These are phyloP conservation scores for Mangifera indica DNA, from an alignment of 345 rosid species.

Conservation along the genomic window DNA sequence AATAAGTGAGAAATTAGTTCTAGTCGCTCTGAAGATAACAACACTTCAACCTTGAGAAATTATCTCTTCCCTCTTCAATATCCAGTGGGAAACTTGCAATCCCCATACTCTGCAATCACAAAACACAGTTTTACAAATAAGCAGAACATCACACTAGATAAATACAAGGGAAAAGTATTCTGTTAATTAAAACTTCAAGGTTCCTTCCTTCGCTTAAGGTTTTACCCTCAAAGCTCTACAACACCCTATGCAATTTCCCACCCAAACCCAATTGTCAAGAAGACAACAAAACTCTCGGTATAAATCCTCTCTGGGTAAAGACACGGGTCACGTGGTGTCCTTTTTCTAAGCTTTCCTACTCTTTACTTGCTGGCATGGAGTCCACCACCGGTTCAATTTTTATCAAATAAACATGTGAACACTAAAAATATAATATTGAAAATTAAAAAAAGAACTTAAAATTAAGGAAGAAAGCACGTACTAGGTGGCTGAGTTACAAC, in stretches of 20 bases:
- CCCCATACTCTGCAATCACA: conserved; percentile 51
- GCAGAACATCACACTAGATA: too few relatives aligned
- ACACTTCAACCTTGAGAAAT: background rate
- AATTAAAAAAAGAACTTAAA: background rate
- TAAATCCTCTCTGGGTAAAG: too few relatives aligned
- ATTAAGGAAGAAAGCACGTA: conserved; percentile 31
- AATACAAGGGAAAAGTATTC: too few relatives aligned
- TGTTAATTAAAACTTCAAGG: too few relatives aligned
- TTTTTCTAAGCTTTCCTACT: too few relatives aligned
- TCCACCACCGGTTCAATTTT: background rate
- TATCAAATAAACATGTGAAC: background rate
- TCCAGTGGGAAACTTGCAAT: conserved; percentile 64
- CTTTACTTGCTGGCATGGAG: background rate
- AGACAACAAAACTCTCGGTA: too few relatives aligned
- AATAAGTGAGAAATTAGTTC: too few relatives aligned
- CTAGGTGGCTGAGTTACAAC: conserved; percentile 82
- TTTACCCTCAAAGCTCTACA: too few relatives aligned
- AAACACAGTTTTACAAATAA: background rate
- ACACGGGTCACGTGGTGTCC: too few relatives aligned
- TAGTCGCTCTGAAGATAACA: background rate
- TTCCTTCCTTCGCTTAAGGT: too few relatives aligned
- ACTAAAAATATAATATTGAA: too few relatives aligned
- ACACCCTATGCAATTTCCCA: background rate
- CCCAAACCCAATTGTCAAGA: too few relatives aligned
- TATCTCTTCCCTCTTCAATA: conserved; percentile 31